Evolutionary conservation across 2,329 filamentous ascomycete genomes (phyloP), one percentile per base, ranked within the genome.

Genomic region (Aspergillus eucalypticola): DNA sequence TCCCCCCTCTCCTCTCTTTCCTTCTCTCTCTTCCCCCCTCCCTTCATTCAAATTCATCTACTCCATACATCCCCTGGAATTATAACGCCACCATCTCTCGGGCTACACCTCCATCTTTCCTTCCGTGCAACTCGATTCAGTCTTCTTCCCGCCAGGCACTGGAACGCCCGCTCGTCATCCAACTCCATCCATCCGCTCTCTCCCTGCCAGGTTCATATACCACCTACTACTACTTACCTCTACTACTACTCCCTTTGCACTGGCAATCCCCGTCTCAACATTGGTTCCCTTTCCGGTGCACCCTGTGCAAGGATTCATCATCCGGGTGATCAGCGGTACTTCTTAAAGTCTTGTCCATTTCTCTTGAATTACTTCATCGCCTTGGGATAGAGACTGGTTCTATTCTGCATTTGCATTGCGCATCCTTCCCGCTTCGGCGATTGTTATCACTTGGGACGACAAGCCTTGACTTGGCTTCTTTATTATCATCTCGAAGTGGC

Each of bases 271-370:
- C 44, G 51, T 44, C 50, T 54, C 25, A 29, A 38, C 25, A 13
- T 8, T 46, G 39, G 25, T 39, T 19, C 42, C 50, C 58, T 44
- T 59, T 56, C 62, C 65, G 61, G 60, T 56, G 38, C 53, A 56
- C n/a, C 27, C 56, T 27, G 50, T 61, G 60, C 46, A 59, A 54
- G 59, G 60, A 57, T 58, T 32, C 53, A 41, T 56, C 17, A 55
- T 41, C 32, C 38, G 32, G 41, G 55, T 62, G 48, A 23, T 49
- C 58, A 54, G 68, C 66, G 64, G 60, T 61, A 70, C 68, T 64
- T 66, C 60, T 35, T 35, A 35, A 58, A 56, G 54, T 60, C 55
- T 65, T 58, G 63, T 63, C 60, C 64, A 63, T 60, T 59, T 62
- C 59, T 63, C 65, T 63, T 56, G 58, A 23, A 29, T 29, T 29